Evolutionary conservation across 176 grass and related monocot genomes (phyloP), one percentile per base, ranked within the genome.

Genomic region (Elymus sibiricus): DNA sequence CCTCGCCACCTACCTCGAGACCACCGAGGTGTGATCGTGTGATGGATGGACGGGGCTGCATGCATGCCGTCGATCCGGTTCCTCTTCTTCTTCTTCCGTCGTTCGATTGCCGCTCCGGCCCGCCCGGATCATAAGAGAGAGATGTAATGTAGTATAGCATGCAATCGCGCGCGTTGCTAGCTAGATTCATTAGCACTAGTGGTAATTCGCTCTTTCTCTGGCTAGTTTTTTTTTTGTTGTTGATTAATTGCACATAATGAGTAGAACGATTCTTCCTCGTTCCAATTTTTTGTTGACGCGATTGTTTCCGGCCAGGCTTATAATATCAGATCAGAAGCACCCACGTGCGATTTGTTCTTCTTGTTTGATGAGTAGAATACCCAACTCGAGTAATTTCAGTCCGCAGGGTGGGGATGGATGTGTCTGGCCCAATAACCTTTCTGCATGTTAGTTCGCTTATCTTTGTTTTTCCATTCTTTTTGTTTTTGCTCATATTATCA

Each of bases 1-100:
- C 72, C 26, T 65, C 66, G 65, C 82, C 42, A 58, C 67, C 55
- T 39, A 63, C 73, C 56, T 63, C 64, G 79, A 78, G 82, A 37
- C 77, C 25, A 31, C 73, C 8, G 73, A 76, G 25, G 72, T 49
- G 14, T 72, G 38, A 72, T 15, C 43, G 31, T 46, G 9, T 24
- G 7, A 60, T 60, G 21, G 3, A 49, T 11, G 56, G 19, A 60
- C 1, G 19, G 3, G 15, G 49, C 49, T 55, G 51, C 51, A 55
- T 40, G 39, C 39, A 9, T 21, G 51, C 17, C 17, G 51, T 0
- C 51, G 19, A 56, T 56, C 51, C 1, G 47, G 1, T 47, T 15
- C 14, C 5, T 51, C 47, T 51, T 46, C 13, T 49, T 17, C 49
- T 47, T 51, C 51, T 7, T 21, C 6, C 51, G 51, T 56, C 51